Conservation (phyloP, 2,329 filamentous ascomycete genomes). For the Raffaelea ambrosiae region DNA sequence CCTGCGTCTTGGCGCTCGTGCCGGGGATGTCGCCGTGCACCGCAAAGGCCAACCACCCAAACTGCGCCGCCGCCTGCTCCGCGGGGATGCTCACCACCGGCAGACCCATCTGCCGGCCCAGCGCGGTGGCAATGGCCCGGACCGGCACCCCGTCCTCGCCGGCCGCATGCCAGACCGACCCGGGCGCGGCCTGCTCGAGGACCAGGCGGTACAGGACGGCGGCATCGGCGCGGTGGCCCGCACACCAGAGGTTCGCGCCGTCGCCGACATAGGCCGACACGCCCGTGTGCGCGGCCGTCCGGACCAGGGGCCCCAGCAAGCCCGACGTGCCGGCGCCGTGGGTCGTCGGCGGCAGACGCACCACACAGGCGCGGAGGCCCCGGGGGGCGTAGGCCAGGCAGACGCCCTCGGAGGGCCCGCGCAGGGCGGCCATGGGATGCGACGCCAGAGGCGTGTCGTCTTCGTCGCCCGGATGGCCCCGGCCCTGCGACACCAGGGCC, state of each 20-base stretch:
- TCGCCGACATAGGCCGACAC: slow-evolving; percentile 25
- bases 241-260: slow-evolving; percentile 26
- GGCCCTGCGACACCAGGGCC: slow-evolving; percentile 12
- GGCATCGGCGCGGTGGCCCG: slow-evolving; percentile 27
- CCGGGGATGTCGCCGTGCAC: slow-evolving; percentile 20
- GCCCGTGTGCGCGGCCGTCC: slow-evolving; percentile 19
- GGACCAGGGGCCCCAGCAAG: slow-evolving; percentile 20
- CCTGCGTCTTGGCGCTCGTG: slow-evolving; percentile 25
- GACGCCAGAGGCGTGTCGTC: slow-evolving; percentile 15
- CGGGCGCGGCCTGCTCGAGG: slow-evolving; percentile 26
- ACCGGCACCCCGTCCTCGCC: slow-evolving; percentile 24
- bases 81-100: slow-evolving; percentile 19
- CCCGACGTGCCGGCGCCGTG: slow-evolving; percentile 25
- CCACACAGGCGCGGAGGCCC: slow-evolving; percentile 22
- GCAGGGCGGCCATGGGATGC: slow-evolving; percentile 7
- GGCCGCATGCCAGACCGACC: slow-evolving; percentile 26
- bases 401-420: slow-evolving; percentile 17
- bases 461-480: slow-evolving; percentile 21
- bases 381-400: slow-evolving; percentile 16
- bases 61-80: slow-evolving; percentile 19
- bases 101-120: slow-evolving; percentile 25
- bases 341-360: slow-evolving; percentile 29
- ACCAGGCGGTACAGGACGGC: slow-evolving; percentile 26
- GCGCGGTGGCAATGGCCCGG: slow-evolving; percentile 24
- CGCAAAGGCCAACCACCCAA: slow-evolving; percentile 14